Conservation (phyloP, 768 basidiomycete genomes). For the Exsudoporus frostii region DNA sequence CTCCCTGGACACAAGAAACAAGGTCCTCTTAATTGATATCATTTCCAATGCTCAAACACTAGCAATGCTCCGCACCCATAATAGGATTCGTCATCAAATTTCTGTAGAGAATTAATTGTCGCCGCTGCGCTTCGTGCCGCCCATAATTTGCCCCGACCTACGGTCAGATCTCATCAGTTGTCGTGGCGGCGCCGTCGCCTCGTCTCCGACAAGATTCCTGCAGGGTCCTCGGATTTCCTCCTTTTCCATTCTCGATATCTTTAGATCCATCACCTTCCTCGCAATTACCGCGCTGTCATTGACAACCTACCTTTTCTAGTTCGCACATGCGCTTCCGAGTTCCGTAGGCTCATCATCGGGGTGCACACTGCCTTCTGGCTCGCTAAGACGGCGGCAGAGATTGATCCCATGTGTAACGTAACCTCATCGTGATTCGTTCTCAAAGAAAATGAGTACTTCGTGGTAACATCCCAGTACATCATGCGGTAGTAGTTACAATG, state of each 20-base stretch:
- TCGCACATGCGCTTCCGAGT: slow-evolving; percentile 42
- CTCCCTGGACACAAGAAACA: neutral
- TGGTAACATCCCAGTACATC: slow-evolving; percentile 2
- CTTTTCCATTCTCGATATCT: slow-evolving; percentile 43
- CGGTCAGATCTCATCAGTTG: neutral
- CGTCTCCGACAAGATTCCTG: slow-evolving; percentile 49
- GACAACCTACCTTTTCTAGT: slow-evolving; percentile 42
- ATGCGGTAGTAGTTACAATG: slow-evolving; percentile 6
- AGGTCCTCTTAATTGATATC: neutral
- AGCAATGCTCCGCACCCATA: neutral
- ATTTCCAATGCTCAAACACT: slow-evolving; percentile 1
- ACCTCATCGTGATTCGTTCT: neutral
- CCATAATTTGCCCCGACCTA: neutral
- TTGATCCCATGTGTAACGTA: neutral
- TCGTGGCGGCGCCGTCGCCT: slow-evolving; percentile 46
- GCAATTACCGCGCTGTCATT: slow-evolving; percentile 52
- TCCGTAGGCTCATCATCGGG: neutral
- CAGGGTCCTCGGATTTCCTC: slow-evolving; percentile 51
- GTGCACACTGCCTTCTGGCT: neutral
- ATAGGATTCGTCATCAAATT: neutral
- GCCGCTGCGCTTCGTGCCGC: slow-evolving; percentile 7
- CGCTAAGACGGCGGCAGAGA: neutral
- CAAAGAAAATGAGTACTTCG: neutral
- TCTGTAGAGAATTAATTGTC: neutral
- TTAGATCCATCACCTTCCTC: slow-evolving; percentile 59